Conservation (phyloP, 768 basidiomycete genomes). For the Amanita phalloides region DNA sequence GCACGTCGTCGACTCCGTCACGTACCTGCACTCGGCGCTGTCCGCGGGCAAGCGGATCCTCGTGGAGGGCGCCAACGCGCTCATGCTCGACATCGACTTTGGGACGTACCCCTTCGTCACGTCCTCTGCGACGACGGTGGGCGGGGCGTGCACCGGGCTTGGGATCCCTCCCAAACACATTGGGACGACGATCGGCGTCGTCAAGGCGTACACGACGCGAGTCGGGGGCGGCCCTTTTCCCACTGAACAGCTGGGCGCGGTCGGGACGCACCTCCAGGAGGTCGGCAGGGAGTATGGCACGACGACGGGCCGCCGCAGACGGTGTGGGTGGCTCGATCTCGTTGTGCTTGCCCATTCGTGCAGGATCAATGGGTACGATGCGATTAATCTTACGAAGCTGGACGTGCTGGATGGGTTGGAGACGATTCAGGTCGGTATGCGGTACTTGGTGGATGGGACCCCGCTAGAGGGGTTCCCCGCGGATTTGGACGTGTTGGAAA, state of each 20-base stretch:
- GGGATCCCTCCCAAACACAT: slow-evolving; percentile 88
- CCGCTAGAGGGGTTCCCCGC: slow-evolving; percentile 85
- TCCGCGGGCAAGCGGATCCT: slow-evolving; percentile 61
- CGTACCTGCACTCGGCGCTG: slow-evolving; percentile 77
- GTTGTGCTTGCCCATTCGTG: slow-evolving; percentile 90
- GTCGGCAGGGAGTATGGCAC: slow-evolving; percentile 87
- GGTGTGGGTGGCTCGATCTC: slow-evolving; percentile 97
- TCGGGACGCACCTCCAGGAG: slow-evolving; percentile 85
- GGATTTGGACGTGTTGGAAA: slow-evolving; percentile 70
- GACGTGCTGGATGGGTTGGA: slow-evolving; percentile 79
- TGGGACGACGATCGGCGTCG: slow-evolving; percentile 82
- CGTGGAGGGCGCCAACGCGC: slow-evolving; percentile 95
- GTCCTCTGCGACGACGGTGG: slow-evolving; percentile 85
- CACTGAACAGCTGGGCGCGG: slow-evolving; percentile 83
- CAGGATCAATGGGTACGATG: slow-evolving; percentile 93
- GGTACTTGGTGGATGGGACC: slow-evolving; percentile 70
- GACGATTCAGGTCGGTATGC: slow-evolving; percentile 83
- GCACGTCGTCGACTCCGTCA: slow-evolving; percentile 82
- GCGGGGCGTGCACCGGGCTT: slow-evolving; percentile 96
- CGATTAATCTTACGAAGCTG: slow-evolving; percentile 90
- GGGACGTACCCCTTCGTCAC: slow-evolving; percentile 99
- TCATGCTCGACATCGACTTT: slow-evolving; percentile 97
- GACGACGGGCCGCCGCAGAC: slow-evolving; percentile 85
- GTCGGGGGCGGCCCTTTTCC: slow-evolving; percentile 99
- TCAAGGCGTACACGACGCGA: slow-evolving; percentile 97